Conservation (phyloP, 73 alveolate species). For the Paramecium pentaurelia region DNA sequence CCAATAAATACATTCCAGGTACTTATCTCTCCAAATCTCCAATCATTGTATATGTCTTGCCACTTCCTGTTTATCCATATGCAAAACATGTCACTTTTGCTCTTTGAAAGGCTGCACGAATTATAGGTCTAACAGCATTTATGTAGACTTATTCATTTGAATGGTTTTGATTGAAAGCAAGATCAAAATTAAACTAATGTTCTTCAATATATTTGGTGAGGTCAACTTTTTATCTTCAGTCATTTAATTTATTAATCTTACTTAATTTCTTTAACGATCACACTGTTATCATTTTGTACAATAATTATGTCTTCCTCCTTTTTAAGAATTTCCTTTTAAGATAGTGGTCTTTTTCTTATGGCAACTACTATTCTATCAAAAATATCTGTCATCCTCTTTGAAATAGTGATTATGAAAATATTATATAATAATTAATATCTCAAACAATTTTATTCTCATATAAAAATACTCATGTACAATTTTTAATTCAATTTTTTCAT, state of each 20-base stretch:
- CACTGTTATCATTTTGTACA: conserved; percentile 68
- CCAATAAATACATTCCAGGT: conserved; percentile 98
- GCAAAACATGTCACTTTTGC: conserved; percentile 95
- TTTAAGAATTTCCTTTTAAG: conserved; percentile 85
- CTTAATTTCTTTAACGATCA: conserved; percentile 97
- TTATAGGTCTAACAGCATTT: conserved; percentile 96
- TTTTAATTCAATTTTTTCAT: not conserved
- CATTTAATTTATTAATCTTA: conserved; percentile 49
- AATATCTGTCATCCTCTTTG: not conserved
- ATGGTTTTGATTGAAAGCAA: conserved; percentile 86
- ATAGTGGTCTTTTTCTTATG: conserved; percentile 98
- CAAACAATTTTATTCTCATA: not conserved
- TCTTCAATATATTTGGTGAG: conserved; percentile 98
- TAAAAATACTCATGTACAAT: not conserved
- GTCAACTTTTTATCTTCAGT: conserved; percentile 93
- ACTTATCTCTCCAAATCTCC: conserved; percentile 81
- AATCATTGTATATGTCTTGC: conserved; percentile 98
- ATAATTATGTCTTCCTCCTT: conserved; percentile 92
- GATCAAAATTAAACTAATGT: conserved; percentile 93
- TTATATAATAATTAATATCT: not conserved
- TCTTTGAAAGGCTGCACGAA: conserved; percentile 90
- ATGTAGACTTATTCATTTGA: conserved; percentile 91
- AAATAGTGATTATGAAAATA: not conserved
- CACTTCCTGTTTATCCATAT: conserved; percentile 96
- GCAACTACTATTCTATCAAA: conserved; percentile 90